Conservation (phyloP, 495 filamentous ascomycete genomes). For the Aspergillus leporis region DNA sequence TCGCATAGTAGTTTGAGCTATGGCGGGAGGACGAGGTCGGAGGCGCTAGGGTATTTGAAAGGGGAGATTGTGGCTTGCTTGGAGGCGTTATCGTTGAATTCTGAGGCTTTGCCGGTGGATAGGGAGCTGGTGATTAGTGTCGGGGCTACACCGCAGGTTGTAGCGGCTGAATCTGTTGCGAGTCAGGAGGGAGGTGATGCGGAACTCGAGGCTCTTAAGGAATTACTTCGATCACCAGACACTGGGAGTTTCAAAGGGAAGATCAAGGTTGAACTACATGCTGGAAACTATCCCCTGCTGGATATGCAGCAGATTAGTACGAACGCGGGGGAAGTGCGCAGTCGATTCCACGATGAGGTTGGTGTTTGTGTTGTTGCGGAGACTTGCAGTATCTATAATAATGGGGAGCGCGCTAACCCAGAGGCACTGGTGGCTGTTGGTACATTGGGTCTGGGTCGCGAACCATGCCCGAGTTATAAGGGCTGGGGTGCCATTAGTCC, state of each 20-base stretch:
- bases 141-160: conserved; percentile 80
- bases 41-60: conserved; percentile 58
- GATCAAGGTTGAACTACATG: conserved; percentile 65
- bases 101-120: conserved; percentile 23
- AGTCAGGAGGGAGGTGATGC: neutral
- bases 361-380: conserved; percentile 72
- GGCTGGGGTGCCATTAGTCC: conserved; percentile 74
- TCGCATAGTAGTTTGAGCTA: conserved; percentile 81
- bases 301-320: conserved; percentile 85
- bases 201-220: conserved; percentile 24
- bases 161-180: conserved; percentile 51
- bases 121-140: conserved; percentile 64
- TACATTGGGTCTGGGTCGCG: conserved; percentile 70
- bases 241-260: conserved; percentile 21
- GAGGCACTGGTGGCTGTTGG: conserved; percentile 75
- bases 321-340: conserved; percentile 47
- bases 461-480: conserved; percentile 68
- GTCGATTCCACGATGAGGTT: conserved; percentile 53
- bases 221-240: conserved; percentile 21
- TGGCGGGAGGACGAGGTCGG: conserved; percentile 42
- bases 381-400: conserved; percentile 68
- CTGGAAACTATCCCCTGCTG: conserved; percentile 70
- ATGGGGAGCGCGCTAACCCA: conserved; percentile 40
- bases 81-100: conserved; percentile 44
- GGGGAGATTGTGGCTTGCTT: conserved; percentile 62